Conservation (phyloP, 805 yeast genomes). For the Lipomyces orientalis region DNA sequence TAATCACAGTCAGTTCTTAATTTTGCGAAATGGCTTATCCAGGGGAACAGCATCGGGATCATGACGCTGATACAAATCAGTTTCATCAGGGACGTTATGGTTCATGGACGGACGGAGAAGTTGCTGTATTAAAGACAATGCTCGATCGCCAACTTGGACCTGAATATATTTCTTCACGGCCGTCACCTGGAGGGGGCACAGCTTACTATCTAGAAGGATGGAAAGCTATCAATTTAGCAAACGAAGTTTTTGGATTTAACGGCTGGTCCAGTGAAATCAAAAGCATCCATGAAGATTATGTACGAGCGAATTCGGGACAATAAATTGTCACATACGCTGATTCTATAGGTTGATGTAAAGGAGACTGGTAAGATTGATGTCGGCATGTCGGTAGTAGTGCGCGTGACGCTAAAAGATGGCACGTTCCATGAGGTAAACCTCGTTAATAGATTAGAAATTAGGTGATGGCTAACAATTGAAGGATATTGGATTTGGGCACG, state of each 20-base stretch:
- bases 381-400: conserved; percentile 52
- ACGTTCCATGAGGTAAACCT: conserved; percentile 63
- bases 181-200: conserved; percentile 60
- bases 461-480: neutral
- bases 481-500: conserved; percentile 75
- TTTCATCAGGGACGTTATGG: conserved; percentile 13
- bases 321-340: neutral
- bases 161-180: conserved; percentile 63
- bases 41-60: conserved; percentile 29
- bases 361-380: conserved; percentile 21
- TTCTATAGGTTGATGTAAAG: neutral
- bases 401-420: conserved; percentile 79
- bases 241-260: conserved; percentile 76
- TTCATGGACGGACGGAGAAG: conserved; percentile 35
- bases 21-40: conserved; percentile 24
- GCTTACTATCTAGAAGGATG: conserved; percentile 76
- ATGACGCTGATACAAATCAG: neutral
- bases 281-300: conserved; percentile 62
- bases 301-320: conserved; percentile 38
- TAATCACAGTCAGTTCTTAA: neutral
- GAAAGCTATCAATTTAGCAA: conserved; percentile 72
- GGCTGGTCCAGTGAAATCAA: conserved; percentile 76
- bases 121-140: conserved; percentile 35
- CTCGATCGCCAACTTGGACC: conserved; percentile 58
- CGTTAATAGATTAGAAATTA: neutral